Percentiles rank a stretch among this genome's conserved stretches.
Evolutionary conservation across 2,329 filamentous ascomycete species (phyloP).

Genomic region (Paraconiothyrium sp.): DNA sequence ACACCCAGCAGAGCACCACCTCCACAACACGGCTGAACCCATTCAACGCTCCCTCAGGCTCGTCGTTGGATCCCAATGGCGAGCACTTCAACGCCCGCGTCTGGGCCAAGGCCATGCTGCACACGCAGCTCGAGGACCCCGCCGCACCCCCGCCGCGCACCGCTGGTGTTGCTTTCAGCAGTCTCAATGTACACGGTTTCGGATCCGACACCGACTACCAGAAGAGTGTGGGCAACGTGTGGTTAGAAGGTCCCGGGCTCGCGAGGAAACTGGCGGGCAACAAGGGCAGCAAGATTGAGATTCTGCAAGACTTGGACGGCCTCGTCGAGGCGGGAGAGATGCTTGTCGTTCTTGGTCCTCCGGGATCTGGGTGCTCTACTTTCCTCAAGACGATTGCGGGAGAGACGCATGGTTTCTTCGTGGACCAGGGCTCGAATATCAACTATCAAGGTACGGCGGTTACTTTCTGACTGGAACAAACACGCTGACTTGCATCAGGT

Average conservation of each 20-base stretch:
- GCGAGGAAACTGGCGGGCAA: constrained; percentile 47
- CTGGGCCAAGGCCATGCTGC: constrained; percentile 62
- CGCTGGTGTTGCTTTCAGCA: constrained; percentile 57
- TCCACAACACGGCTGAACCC: constrained; percentile 51
- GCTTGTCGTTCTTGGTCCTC: constrained; percentile 77
- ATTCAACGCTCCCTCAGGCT: constrained; percentile 52
- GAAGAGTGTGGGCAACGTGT: constrained; percentile 60
- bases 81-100: constrained; percentile 58
- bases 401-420: constrained; percentile 80
- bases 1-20: constrained; percentile 52
- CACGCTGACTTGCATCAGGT: constrained; percentile 51
- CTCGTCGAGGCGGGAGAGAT: constrained; percentile 77
- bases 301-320: constrained; percentile 73
- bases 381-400: constrained; percentile 86
- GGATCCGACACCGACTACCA: constrained; percentile 61
- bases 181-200: constrained; percentile 60
- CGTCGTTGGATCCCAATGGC: constrained; percentile 57
- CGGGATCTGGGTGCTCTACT: constrained; percentile 77
- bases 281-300: constrained; percentile 64
- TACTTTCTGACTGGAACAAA: too few species aligned
- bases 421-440: constrained; percentile 75
- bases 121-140: constrained; percentile 54
- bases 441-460: constrained; percentile 75
- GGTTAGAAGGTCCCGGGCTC: constrained; percentile 52
- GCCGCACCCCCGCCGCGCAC: constrained; percentile 54